Evolutionary conservation across 176 grass and related monocot species (phyloP).

Genomic region (Panicum miliaceum): DNA sequence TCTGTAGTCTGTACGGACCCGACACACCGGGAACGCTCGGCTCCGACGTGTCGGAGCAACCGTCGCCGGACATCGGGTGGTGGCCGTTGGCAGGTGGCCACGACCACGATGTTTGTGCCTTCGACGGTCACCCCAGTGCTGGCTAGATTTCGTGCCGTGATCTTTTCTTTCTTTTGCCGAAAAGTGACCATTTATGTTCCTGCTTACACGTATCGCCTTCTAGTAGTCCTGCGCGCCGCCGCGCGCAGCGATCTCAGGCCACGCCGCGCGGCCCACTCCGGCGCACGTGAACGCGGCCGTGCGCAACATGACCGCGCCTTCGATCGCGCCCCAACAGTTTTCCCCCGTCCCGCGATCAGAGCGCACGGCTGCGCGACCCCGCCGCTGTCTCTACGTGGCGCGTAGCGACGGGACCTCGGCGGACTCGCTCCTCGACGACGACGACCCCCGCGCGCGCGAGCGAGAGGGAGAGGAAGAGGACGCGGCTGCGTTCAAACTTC

Average conservation of each 20-base stretch:
- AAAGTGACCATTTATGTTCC: no score
- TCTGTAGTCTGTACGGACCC: not conserved
- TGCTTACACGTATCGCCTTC: not conserved
- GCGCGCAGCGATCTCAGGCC: not conserved
- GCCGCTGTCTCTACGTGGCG: no score
- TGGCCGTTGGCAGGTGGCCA: not conserved
- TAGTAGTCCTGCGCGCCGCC: not conserved
- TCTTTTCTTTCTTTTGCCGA: no score
- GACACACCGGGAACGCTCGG: not conserved
- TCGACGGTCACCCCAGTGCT: not conserved
- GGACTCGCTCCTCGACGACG: no score
- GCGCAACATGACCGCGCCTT: not conserved
- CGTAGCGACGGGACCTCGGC: not conserved
- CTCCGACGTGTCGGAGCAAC: not conserved
- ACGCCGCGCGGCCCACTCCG: not conserved
- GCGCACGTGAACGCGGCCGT: not conserved
- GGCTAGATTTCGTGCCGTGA: no score
- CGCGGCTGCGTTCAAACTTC: slow-evolving; percentile 31
- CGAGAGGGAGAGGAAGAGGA: not conserved
- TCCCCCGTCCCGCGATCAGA: no score
- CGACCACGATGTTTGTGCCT: not conserved
- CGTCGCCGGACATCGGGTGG: not conserved
- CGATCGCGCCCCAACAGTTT: no score
- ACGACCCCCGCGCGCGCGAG: not conserved
- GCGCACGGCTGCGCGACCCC: no score